These are phyloP conservation scores for Extremus antarcticus DNA, from an alignment of 495 filamentous ascomycete species.

Conservation along the genomic window DNA sequence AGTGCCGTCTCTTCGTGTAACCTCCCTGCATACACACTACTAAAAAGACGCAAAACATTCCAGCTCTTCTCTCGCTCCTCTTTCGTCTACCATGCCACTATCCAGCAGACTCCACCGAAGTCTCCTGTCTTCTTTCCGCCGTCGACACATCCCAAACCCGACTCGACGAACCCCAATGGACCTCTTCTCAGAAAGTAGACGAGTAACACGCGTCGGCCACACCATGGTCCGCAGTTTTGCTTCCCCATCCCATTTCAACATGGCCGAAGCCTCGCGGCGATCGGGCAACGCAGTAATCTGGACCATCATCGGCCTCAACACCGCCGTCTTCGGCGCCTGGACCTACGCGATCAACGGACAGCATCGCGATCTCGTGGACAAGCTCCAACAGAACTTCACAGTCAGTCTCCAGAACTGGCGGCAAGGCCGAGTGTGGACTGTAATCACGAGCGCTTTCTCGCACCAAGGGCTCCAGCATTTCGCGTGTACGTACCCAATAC, in stretches of 20 bases:
- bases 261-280: not conserved
- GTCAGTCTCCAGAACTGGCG: slow-evolving; percentile 9
- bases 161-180: not conserved
- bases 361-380: slow-evolving; percentile 2
- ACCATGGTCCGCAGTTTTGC: not conserved
- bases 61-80: too few relatives aligned
- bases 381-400: slow-evolving; percentile 5
- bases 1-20: too few relatives aligned
- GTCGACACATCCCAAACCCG: not conserved
- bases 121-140: not conserved
- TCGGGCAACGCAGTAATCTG: slow-evolving; percentile 11
- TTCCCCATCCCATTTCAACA: not conserved
- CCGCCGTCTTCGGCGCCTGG: slow-evolving; percentile 22
- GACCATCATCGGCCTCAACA: slow-evolving; percentile 26
- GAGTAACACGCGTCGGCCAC: not conserved
- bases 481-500: too few relatives aligned
- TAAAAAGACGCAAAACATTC: too few relatives aligned
- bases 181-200: not conserved
- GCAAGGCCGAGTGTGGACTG: slow-evolving; percentile 19
- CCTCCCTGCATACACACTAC: too few relatives aligned
- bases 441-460: slow-evolving; percentile 25
- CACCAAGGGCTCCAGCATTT: slow-evolving; percentile 17
- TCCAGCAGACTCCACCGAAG: not conserved
- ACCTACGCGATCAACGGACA: slow-evolving; percentile 8
- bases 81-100: not conserved